Conservation (phyloP, 2,329 filamentous ascomycete genomes). For the Rhynchosporium agropyri region DNA sequence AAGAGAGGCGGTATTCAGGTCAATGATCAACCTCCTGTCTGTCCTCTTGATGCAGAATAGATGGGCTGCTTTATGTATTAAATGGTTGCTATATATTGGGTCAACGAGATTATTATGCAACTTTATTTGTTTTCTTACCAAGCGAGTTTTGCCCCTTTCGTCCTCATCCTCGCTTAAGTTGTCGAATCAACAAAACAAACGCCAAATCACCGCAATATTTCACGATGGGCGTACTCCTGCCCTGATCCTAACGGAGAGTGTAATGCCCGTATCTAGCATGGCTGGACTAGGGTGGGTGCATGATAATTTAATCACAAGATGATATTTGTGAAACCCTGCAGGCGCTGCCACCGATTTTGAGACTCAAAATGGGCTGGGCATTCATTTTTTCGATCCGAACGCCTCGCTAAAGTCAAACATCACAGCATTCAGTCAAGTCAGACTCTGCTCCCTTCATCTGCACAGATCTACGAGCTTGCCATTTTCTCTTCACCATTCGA, state of each 20-base stretch:
- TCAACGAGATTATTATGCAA: neutral
- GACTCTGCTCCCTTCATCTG: constrained; percentile 19
- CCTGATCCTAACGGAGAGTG: too few relatives aligned
- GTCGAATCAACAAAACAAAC: too few relatives aligned
- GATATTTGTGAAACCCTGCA: too few relatives aligned
- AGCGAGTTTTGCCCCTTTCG: too few relatives aligned
- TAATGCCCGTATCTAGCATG: too few relatives aligned
- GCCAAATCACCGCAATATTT: too few relatives aligned
- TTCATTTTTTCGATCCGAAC: neutral
- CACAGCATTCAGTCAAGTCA: neutral
- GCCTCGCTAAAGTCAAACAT: constrained; percentile 4
- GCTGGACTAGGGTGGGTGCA: too few relatives aligned
- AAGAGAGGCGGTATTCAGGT: constrained; percentile 91
- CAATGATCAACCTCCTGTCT: constrained; percentile 74
- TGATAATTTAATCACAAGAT: too few relatives aligned
- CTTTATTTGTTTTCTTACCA: neutral
- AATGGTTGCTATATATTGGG: neutral
- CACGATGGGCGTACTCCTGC: too few relatives aligned
- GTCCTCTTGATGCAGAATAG: constrained; percentile 77
- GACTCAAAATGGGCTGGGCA: neutral
- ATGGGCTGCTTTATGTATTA: neutral
- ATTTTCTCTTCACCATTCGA: constrained; percentile 40
- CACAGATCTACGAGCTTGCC: constrained; percentile 16
- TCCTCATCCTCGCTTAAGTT: neutral
- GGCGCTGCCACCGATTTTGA: neutral